Evolutionary conservation across 345 rosid genomes (phyloP).

Genomic region (Populus davidiana): DNA sequence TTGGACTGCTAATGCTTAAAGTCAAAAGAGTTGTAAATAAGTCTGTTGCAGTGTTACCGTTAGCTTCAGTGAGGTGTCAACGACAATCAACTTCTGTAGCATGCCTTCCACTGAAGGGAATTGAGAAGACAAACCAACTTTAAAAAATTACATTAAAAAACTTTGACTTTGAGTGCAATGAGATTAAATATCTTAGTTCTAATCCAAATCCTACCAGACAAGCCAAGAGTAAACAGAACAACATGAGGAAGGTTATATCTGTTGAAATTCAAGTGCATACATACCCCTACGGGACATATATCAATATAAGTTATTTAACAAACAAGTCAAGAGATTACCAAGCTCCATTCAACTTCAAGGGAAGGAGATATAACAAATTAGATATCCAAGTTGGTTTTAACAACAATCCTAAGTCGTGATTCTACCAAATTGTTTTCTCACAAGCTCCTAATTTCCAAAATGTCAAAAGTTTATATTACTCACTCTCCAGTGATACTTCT

Average conservation of each 20-base stretch:
- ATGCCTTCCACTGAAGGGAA: slow-evolving; percentile 66
- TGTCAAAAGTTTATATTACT: slow-evolving; percentile 28
- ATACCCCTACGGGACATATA: not conserved
- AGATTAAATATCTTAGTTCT: not conserved
- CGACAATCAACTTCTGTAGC: slow-evolving; percentile 57
- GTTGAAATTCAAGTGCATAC: not conserved
- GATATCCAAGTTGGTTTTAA: not conserved
- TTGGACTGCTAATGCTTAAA: slow-evolving; percentile 12
- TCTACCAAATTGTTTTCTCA: slow-evolving; percentile 1
- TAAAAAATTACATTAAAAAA: not conserved
- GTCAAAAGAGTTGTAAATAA: slow-evolving; percentile 15
- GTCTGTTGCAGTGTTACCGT: slow-evolving; percentile 45
- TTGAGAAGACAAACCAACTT: slow-evolving; percentile 6
- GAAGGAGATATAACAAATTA: not conserved
- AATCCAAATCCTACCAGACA: not conserved
- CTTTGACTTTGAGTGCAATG: not conserved
- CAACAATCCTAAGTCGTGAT: not conserved
- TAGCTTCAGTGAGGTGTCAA: slow-evolving; percentile 57
- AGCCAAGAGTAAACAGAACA: not conserved
- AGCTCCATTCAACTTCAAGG: not conserved
- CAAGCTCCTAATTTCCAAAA: slow-evolving; percentile 1
- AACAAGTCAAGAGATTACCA: not conserved
- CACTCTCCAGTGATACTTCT: slow-evolving; percentile 64
- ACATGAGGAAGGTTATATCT: not conserved
- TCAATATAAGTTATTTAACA: not conserved